Percentiles rank a stretch among this genome's conserved stretches.
Evolutionary conservation across 257 asterid species (phyloP).

Genomic region (Nicotiana noctiflora): DNA sequence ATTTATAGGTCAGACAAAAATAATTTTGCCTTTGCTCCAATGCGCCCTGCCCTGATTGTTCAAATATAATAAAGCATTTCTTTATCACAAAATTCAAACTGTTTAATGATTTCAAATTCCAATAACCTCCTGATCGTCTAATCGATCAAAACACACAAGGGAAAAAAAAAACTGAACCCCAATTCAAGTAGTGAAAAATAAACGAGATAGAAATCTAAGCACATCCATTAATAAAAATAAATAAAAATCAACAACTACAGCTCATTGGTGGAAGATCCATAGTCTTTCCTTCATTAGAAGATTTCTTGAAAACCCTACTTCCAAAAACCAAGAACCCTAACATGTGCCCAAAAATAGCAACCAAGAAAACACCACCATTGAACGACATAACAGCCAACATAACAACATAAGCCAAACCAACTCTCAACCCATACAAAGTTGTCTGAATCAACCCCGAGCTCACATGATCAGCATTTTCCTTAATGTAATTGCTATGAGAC

Average conservation of each 20-base stretch:
- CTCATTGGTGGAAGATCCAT: conserved; percentile 51
- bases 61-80: no score
- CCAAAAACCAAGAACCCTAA: conserved; percentile 62
- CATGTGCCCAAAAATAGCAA: conserved; percentile 52
- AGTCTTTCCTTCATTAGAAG: conserved; percentile 26
- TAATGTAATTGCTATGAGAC: conserved; percentile 35
- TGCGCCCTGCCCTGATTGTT: no score
- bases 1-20: no score
- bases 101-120: no score
- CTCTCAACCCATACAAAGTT: conserved; percentile 35
- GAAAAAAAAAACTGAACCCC: no score
- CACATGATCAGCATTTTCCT: conserved; percentile 12
- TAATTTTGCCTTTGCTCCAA: no score
- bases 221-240: background rate
- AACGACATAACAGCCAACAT: conserved; percentile 87
- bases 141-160: no score
- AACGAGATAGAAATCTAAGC: no score
- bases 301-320: conserved; percentile 34
- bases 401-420: conserved; percentile 55
- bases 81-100: no score
- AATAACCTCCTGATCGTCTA: no score
- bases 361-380: conserved; percentile 61
- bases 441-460: conserved; percentile 46
- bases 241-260: conserved; percentile 13
- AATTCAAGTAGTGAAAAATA: no score